Evolutionary conservation across 441 rosid species (phyloP), one percentile per base, ranked within the genome.

Genomic region (Metrosideros polymorpha): DNA sequence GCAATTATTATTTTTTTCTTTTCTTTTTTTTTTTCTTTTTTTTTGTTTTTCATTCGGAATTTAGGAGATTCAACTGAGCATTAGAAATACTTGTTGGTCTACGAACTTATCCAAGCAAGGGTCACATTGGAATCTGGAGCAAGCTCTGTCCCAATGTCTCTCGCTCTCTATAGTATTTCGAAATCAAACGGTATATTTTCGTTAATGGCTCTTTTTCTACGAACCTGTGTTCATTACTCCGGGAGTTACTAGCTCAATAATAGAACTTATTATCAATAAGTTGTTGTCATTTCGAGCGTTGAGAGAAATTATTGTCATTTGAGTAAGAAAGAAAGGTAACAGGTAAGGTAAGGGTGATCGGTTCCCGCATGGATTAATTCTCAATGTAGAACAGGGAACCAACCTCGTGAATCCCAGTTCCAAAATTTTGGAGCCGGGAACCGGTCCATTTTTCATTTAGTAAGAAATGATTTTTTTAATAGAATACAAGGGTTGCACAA

Each of bases 381-480:
- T 7, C 27, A 5, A 66, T 24, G 4, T 19, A 10, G 27, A 5
- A 19, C 7, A 9, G 14, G 77, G 25, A 66, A 19, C 45, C 27
- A 9, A 66, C 13, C 27, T 15, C 4, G 8, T 35, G 12, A 12
- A 14, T 66, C 29, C 59, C 6, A 29, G 5, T 19, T 55, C 61
- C 13, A 25, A 25, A 55, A 55, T 55, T 55, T 55, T 66, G 43
- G 27, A 66, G 13, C 12, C 29, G 1, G 27, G 3, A 42, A 66
- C 7, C 15, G 1, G 15, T 32, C 27, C 25, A 1, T 5, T 35
- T 19, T 35, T 19, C 0, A 8, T 35, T 35, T 22, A 3, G 8
- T 35, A 10, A 35, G 77, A 66, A 19, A 1, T 66, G 27, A 18
- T 35, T 66, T 66, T 66, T 35, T 35, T 35, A 19, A 4, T 12